phyloP scores from a whole-genome alignment of 768 basidiomycete genomes.

The Coprinellus micaceus region DNA sequence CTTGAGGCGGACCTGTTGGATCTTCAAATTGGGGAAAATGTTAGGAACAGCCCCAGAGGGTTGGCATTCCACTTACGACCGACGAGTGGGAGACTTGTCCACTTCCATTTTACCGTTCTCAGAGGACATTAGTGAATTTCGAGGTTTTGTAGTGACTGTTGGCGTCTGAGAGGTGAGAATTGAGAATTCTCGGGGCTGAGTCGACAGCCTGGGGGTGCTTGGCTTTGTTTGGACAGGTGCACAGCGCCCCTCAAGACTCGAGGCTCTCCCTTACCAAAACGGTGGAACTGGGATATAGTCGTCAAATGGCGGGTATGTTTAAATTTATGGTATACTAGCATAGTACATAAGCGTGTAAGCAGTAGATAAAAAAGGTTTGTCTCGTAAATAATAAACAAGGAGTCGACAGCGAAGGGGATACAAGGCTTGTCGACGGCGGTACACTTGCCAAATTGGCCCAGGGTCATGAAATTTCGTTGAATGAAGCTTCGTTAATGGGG shows the following conservation, averaged over 20 bases:
- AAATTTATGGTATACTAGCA: too few species aligned
- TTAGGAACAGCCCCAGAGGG: constrained; percentile 5
- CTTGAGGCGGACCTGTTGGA: constrained; percentile 71
- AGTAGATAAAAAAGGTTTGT: too few species aligned
- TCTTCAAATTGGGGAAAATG: constrained; percentile 32
- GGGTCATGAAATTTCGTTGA: neutral
- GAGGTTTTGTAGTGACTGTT: neutral
- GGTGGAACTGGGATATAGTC: too few species aligned
- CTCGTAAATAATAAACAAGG: too few species aligned
- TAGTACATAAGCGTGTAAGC: too few species aligned
- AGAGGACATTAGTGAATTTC: constrained; percentile 3
- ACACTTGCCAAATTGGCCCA: neutral
- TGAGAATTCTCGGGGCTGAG: neutral
- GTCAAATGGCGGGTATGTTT: too few species aligned
- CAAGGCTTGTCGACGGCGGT: neutral
- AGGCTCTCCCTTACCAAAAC: too few species aligned
- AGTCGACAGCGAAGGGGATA: neutral
- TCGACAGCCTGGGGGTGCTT: too few species aligned
- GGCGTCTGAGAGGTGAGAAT: neutral
- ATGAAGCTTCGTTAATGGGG: constrained; percentile 8
- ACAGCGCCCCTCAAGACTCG: too few species aligned
- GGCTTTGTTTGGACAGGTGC: too few species aligned
- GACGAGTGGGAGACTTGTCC: constrained; percentile 56
- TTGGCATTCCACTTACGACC: constrained; percentile 60
- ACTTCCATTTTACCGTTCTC: constrained; percentile 46